Evolutionary conservation across 768 basidiomycete genomes (phyloP).

Genomic region (Pisolithus microcarpus): DNA sequence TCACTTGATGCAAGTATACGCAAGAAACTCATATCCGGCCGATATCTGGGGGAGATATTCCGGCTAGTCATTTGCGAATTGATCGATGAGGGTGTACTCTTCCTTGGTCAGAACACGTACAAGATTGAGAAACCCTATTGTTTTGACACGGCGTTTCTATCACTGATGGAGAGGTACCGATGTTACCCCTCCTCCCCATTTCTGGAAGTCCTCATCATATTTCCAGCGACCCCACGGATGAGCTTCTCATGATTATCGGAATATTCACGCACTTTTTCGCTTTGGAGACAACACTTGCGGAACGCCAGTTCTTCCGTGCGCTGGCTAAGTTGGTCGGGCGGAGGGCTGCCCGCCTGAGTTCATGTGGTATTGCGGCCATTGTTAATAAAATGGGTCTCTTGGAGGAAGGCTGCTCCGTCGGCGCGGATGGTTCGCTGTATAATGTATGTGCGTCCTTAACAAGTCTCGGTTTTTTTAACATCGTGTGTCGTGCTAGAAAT

Average conservation of each 20-base stretch:
- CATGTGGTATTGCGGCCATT: conserved; percentile 96
- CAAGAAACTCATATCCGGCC: conserved; percentile 92
- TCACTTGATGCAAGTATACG: neutral
- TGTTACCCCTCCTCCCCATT: neutral
- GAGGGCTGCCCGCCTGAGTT: conserved; percentile 83
- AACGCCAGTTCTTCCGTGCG: conserved; percentile 95
- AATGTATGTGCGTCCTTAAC: conserved; percentile 49
- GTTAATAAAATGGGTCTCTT: conserved; percentile 92
- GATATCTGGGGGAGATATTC: conserved; percentile 93
- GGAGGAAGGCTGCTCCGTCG: conserved; percentile 84
- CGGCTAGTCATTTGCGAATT: conserved; percentile 93
- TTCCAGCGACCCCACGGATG: conserved; percentile 86
- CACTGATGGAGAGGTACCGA: conserved; percentile 84
- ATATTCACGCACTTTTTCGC: conserved; percentile 98
- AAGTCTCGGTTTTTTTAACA: neutral
- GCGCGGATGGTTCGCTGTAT: conserved; percentile 92
- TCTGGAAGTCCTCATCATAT: neutral
- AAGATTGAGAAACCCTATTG: conserved; percentile 91
- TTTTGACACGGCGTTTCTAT: conserved; percentile 95
- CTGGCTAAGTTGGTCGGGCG: conserved; percentile 85
- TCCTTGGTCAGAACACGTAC: conserved; percentile 97
- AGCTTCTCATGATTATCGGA: conserved; percentile 92
- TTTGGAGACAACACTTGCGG: conserved; percentile 90
- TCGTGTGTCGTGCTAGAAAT: conserved; percentile 59
- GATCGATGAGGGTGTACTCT: conserved; percentile 93